phyloP scores from a whole-genome alignment of 805 yeast species.

The Lipomyces sp. region DNA sequence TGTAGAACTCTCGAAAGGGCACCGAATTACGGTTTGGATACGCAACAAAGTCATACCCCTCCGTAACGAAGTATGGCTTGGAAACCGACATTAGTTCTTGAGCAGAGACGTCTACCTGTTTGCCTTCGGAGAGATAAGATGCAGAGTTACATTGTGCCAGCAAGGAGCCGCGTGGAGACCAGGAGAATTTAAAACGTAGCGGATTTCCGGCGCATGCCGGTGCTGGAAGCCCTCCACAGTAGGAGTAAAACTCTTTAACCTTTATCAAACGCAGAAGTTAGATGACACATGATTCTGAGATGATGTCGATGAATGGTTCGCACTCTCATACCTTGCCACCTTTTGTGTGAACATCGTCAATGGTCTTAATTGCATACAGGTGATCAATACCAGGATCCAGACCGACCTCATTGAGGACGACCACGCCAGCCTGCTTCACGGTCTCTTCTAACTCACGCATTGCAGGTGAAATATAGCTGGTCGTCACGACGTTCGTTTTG shows the following conservation, averaged over 20 bases:
- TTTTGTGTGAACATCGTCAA: slow-evolving; percentile 88
- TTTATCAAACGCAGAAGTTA: slow-evolving; percentile 49
- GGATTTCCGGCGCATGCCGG: slow-evolving; percentile 98
- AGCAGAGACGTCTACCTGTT: slow-evolving; percentile 68
- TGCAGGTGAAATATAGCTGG: slow-evolving; percentile 77
- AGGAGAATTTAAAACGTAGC: slow-evolving; percentile 95
- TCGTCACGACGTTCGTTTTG: slow-evolving; percentile 83
- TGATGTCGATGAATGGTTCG: neutral
- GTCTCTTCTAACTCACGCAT: slow-evolving; percentile 22
- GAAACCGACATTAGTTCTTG: slow-evolving; percentile 95
- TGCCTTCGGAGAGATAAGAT: slow-evolving; percentile 71
- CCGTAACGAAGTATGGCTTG: slow-evolving; percentile 90
- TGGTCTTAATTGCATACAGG: slow-evolving; percentile 95
- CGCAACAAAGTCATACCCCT: slow-evolving; percentile 90
- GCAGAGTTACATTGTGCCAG: slow-evolving; percentile 92
- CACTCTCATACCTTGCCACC: slow-evolving; percentile 72
- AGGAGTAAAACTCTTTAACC: slow-evolving; percentile 80
- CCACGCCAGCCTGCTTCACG: slow-evolving; percentile 83
- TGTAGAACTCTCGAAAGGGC: slow-evolving; percentile 84
- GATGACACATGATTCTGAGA: neutral
- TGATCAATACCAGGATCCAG: slow-evolving; percentile 99
- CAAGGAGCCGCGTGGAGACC: slow-evolving; percentile 98
- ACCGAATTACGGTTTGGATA: slow-evolving; percentile 99
- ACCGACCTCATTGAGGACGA: slow-evolving; percentile 98
- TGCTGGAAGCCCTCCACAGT: slow-evolving; percentile 98